Evolutionary conservation across 192 early-diverging fungal species (phyloP).

Genomic region (Coemansia javaensis): DNA sequence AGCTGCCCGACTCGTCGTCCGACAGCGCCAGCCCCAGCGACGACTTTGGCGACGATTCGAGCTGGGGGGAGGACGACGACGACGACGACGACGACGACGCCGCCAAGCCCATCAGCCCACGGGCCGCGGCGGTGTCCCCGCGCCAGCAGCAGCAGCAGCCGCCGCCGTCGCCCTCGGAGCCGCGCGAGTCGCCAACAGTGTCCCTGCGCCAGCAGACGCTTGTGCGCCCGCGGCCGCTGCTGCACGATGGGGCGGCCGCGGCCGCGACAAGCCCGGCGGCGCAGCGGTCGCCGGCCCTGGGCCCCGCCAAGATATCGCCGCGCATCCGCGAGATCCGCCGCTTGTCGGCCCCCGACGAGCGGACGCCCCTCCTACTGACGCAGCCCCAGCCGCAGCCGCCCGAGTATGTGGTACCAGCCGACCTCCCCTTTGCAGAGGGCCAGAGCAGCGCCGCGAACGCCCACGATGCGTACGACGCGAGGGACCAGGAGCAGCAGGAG

Average conservation of each 20-base stretch:
- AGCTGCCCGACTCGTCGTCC: conserved; percentile 38
- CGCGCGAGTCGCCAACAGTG: neutral
- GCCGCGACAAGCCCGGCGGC: neutral
- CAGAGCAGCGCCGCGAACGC: neutral
- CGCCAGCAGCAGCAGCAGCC: neutral
- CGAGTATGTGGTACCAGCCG: conserved; percentile 29
- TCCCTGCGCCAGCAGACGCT: neutral
- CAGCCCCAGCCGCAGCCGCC: conserved; percentile 2
- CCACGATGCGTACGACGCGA: too few relatives aligned
- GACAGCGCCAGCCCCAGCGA: conserved; percentile 7
- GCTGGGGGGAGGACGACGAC: conserved; percentile 28
- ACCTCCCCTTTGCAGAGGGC: conserved; percentile 6
- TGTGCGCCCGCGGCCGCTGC: neutral
- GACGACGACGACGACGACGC: too few relatives aligned
- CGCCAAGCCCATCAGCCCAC: too few relatives aligned
- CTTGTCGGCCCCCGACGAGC: conserved; percentile 15
- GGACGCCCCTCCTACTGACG: conserved; percentile 17
- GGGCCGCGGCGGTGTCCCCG: too few relatives aligned
- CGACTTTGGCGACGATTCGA: conserved; percentile 7
- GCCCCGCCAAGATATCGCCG: conserved; percentile 3
- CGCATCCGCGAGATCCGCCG: conserved; percentile 7
- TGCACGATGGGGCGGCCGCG: neutral
- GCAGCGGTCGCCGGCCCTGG: neutral
- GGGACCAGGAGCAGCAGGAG: neutral
- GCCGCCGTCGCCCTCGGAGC: neutral